These are phyloP conservation scores for Trichoderma sp. DNA, from an alignment of 2,329 filamentous ascomycete species.

Conservation along the genomic window DNA sequence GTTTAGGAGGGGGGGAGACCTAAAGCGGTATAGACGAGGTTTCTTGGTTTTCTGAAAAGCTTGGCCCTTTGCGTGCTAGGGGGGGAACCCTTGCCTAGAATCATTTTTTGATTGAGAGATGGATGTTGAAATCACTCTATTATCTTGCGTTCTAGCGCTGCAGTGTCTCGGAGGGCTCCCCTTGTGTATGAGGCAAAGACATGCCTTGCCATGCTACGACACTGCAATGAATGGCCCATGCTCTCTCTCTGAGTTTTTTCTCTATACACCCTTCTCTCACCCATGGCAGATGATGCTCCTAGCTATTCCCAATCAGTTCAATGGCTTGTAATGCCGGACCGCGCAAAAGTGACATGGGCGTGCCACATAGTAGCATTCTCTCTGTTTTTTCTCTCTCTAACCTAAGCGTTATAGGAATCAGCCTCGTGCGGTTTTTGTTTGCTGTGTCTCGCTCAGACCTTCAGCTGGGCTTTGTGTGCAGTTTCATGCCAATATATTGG, in stretches of 20 bases:
- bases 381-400: too few relatives aligned
- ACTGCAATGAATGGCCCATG: not conserved
- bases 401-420: conserved; percentile 2
- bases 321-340: not conserved
- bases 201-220: not conserved
- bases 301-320: conserved; percentile 11
- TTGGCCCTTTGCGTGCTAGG: not conserved
- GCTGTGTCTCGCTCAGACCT: not conserved
- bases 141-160: not conserved
- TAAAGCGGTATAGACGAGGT: not conserved
- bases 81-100: not conserved
- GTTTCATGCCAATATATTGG: conserved; percentile 22
- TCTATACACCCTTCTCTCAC: not conserved
- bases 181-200: not conserved
- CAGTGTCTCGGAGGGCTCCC: not conserved
- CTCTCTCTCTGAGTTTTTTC: not conserved
- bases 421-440: conserved; percentile 9
- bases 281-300: not conserved
- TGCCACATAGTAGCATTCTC: not conserved
- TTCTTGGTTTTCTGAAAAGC: not conserved
- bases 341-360: not conserved
- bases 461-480: not conserved
- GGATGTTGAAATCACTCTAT: not conserved
- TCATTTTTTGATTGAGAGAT: not conserved
- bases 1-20: not conserved